Percentiles rank a stretch among this genome's conserved stretches.
phyloP scores from a whole-genome alignment of 108 stramenopile species.

The Nitzschia sp. region DNA sequence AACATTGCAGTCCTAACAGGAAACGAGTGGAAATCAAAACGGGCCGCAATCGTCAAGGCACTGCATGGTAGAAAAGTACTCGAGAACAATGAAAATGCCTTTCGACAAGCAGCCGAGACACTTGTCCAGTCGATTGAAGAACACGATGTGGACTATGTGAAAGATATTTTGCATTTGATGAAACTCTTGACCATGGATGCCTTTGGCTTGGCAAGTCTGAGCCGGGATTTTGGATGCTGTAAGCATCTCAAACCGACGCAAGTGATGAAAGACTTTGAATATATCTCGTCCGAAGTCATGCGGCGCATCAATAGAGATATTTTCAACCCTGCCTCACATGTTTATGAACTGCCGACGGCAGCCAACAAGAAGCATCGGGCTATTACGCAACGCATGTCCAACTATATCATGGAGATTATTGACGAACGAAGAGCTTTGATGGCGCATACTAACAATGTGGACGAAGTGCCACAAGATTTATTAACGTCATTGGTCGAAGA shows the following conservation, averaged over 20 bases:
- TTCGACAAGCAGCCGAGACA: constrained; percentile 1
- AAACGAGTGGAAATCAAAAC: constrained; percentile 38
- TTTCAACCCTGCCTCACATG: constrained; percentile 12
- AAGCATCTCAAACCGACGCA: constrained; percentile 17
- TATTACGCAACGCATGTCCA: background rate
- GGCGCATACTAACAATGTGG: background rate
- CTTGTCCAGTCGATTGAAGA: background rate
- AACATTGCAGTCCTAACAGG: constrained; percentile 19
- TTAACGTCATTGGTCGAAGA: constrained; percentile 16
- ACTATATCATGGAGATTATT: constrained; percentile 8
- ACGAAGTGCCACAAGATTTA: constrained; percentile 14
- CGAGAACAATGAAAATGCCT: constrained; percentile 11
- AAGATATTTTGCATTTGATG: constrained; percentile 23
- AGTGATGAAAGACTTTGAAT: constrained; percentile 24
- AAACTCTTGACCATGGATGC: constrained; percentile 31
- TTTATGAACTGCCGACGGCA: constrained; percentile 20
- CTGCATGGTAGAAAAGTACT: constrained; percentile 4
- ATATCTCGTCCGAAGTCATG: constrained; percentile 11
- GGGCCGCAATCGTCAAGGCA: constrained; percentile 27
- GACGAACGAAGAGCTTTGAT: background rate
- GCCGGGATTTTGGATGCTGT: constrained; percentile 25
- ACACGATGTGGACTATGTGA: background rate
- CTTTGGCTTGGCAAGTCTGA: constrained; percentile 31
- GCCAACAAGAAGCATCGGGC: constrained; percentile 11
- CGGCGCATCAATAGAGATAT: constrained; percentile 8